Percentiles rank a stretch among this genome's conserved stretches.
Evolutionary conservation across 2,329 filamentous ascomycete species (phyloP).

Genomic region (Blastomyces gilchristii): DNA sequence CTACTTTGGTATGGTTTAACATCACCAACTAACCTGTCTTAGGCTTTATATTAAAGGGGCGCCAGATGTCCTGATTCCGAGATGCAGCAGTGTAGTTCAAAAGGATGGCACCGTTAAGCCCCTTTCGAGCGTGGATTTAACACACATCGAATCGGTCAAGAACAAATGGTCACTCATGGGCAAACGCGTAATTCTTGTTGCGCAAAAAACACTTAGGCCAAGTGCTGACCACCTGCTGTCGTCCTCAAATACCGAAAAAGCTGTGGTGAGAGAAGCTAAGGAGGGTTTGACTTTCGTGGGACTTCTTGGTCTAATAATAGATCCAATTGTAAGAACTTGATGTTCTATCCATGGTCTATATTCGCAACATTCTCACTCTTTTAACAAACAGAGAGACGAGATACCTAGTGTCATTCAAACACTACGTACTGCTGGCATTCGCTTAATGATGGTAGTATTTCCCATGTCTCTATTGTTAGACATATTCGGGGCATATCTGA

Average conservation of each 20-base stretch:
- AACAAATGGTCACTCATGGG: constrained; percentile 59
- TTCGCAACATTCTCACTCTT: not conserved
- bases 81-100: constrained; percentile 50
- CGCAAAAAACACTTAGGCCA: constrained; percentile 49
- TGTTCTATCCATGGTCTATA: not conserved
- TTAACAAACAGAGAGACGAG: constrained; percentile 37
- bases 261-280: constrained; percentile 45
- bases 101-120: constrained; percentile 44
- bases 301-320: constrained; percentile 47
- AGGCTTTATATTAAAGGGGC: constrained; percentile 65
- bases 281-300: constrained; percentile 45
- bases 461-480: not conserved
- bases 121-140: constrained; percentile 39
- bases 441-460: constrained; percentile 59
- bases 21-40: not conserved
- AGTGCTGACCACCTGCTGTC: constrained; percentile 38
- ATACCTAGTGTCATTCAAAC: constrained; percentile 51
- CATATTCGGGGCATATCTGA: not conserved
- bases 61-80: constrained; percentile 59
- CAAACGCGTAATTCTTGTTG: constrained; percentile 57
- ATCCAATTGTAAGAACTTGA: constrained; percentile 38
- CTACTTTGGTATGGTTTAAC: not conserved
- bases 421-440: constrained; percentile 58
- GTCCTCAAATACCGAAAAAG: constrained; percentile 45
- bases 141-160: constrained; percentile 49